These are phyloP conservation scores for Aquanectria penicillioides DNA, from an alignment of 2,329 filamentous ascomycete genomes.

Conservation along the genomic window DNA sequence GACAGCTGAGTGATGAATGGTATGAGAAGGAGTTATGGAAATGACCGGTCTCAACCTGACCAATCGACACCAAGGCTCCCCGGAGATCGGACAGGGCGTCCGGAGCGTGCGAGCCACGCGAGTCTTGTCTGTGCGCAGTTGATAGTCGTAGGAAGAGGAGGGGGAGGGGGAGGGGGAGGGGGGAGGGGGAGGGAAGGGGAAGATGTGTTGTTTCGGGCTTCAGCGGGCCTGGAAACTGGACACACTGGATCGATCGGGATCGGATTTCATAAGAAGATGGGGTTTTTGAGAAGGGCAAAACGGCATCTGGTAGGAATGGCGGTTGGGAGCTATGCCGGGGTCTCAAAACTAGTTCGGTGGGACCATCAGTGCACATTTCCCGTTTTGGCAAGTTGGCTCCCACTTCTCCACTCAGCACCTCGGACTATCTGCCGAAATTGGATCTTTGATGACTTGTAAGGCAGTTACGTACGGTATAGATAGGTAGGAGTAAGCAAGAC, in stretches of 20 bases:
- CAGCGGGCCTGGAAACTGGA: too few relatives aligned
- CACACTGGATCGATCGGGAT: neutral
- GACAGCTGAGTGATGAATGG: neutral
- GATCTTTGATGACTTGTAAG: too few relatives aligned
- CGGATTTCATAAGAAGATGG: neutral
- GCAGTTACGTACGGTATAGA: too few relatives aligned
- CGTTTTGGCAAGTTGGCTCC: neutral
- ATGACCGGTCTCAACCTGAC: neutral
- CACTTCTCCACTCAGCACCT: too few relatives aligned
- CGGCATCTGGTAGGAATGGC: neutral
- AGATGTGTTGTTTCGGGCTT: neutral
- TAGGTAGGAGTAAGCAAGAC: too few relatives aligned
- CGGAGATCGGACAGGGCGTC: slow-evolving; percentile 1
- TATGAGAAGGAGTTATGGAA: neutral
- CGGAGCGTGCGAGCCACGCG: slow-evolving; percentile 15
- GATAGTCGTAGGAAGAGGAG: slow-evolving; percentile 5
- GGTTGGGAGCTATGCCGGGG: neutral
- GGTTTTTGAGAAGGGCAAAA: neutral
- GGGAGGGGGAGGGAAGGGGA: neutral
- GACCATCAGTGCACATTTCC: neutral
- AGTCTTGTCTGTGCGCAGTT: slow-evolving; percentile 19
- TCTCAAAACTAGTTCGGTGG: neutral
- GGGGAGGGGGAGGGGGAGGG: neutral
- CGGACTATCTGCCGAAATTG: too few relatives aligned
- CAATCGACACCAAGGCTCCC: slow-evolving; percentile 3